phyloP scores from a whole-genome alignment of 2,329 filamentous ascomycete genomes.

The Aspergillus japonicus region DNA sequence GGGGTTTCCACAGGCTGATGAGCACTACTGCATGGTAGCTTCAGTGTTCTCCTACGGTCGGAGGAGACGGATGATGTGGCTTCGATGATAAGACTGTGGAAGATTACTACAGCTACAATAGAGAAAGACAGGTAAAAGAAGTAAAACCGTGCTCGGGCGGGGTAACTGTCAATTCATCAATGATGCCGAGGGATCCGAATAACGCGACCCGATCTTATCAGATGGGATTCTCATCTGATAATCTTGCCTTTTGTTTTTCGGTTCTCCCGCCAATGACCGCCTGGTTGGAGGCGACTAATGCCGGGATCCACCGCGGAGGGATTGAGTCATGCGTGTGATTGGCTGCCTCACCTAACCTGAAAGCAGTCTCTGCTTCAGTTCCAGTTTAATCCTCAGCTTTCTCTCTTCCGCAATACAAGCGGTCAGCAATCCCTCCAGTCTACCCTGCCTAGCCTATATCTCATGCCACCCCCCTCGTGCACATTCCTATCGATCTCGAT shows the following conservation, averaged over 20 bases:
- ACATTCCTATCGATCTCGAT: background rate
- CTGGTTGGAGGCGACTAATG: too few species aligned
- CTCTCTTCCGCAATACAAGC: background rate
- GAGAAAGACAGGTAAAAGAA: too few species aligned
- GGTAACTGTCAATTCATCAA: too few species aligned
- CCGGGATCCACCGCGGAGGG: too few species aligned
- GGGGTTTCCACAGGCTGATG: too few species aligned
- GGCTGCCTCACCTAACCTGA: background rate
- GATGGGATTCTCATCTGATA: constrained; percentile 1
- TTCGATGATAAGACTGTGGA: too few species aligned
- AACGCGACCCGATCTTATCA: constrained; percentile 2
- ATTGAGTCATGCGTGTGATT: background rate
- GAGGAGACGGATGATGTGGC: too few species aligned
- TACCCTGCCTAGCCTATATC: background rate
- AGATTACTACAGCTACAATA: too few species aligned
- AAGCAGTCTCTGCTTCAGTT: background rate
- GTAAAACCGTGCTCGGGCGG: too few species aligned
- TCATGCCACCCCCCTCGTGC: background rate
- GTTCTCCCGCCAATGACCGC: background rate
- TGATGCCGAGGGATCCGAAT: background rate
- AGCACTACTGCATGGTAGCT: too few species aligned
- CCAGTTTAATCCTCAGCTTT: too few species aligned
- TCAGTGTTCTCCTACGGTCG: too few species aligned
- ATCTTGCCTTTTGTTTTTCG: background rate
- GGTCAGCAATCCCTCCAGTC: background rate